Evolutionary conservation across 2,329 filamentous ascomycete species (phyloP).

Genomic region (Diaporthe vexans): DNA sequence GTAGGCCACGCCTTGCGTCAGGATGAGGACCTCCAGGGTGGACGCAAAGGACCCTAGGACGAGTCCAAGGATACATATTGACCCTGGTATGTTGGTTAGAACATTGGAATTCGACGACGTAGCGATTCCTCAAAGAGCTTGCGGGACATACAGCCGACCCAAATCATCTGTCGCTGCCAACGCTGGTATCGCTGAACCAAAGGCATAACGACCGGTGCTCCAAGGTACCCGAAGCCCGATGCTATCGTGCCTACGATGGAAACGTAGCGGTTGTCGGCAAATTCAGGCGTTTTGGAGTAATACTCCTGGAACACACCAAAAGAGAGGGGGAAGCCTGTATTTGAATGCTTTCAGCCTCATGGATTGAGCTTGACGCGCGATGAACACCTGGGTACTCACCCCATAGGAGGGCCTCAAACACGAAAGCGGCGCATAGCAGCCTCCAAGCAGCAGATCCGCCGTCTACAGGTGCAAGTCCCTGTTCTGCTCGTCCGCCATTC

Average conservation of each 20-base stretch:
- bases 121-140: too few species aligned
- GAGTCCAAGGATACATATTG: constrained; percentile 40
- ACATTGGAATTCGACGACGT: too few species aligned
- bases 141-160: constrained; percentile 19
- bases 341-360: too few species aligned
- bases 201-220: constrained; percentile 46
- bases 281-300: constrained; percentile 47
- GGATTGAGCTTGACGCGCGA: too few species aligned
- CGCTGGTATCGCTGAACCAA: constrained; percentile 45
- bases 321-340: constrained; percentile 46
- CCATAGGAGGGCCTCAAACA: constrained; percentile 47
- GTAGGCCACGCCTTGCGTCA: constrained; percentile 50
- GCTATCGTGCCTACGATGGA: constrained; percentile 48
- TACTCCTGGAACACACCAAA: constrained; percentile 50
- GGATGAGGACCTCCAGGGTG: constrained; percentile 45
- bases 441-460: constrained; percentile 45
- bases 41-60: constrained; percentile 46
- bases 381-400: constrained; percentile 32
- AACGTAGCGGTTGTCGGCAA: constrained; percentile 44
- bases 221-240: constrained; percentile 47
- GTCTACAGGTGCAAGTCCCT: constrained; percentile 44
- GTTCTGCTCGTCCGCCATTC: neutral
- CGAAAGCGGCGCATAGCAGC: constrained; percentile 44
- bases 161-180: constrained; percentile 41
- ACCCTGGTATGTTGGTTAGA: neutral